phyloP scores from a whole-genome alignment of 495 filamentous ascomycete genomes.

The Chaetomium cochliodes region DNA sequence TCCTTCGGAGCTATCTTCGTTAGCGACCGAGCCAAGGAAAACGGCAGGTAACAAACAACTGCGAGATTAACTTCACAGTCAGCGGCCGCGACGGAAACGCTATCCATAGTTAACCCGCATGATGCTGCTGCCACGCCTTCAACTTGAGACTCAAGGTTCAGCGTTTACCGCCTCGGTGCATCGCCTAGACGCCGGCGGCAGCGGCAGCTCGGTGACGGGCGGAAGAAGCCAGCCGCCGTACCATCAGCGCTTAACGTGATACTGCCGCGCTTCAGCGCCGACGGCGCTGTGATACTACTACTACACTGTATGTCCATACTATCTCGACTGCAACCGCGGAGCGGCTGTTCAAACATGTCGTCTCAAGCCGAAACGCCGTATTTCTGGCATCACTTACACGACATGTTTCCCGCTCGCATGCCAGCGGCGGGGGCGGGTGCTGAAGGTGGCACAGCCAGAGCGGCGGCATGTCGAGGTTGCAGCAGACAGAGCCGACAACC shows the following conservation, averaged over 20 bases:
- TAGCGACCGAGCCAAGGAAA: neutral
- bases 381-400: constrained; percentile 13
- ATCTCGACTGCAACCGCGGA: constrained; percentile 7
- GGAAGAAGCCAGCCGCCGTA: constrained; percentile 5
- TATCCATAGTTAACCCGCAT: neutral
- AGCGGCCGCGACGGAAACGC: neutral
- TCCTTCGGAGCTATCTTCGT: constrained; percentile 4
- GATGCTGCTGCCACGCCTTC: neutral
- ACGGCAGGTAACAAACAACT: neutral
- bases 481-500: constrained; percentile 8
- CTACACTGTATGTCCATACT: neutral
- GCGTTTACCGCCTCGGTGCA: neutral
- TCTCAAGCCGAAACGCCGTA: constrained; percentile 12
- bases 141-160: neutral
- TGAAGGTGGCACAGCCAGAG: constrained; percentile 25
- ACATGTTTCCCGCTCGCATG: constrained; percentile 1
- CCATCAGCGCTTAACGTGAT: constrained; percentile 21
- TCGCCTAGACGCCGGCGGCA: constrained; percentile 7
- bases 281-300: neutral
- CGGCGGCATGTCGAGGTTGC: constrained; percentile 1
- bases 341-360: constrained; percentile 11
- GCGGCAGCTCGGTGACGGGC: neutral
- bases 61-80: neutral
- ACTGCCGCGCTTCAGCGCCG: constrained; percentile 1
- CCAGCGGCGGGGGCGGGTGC: constrained; percentile 4